Evolutionary conservation across 306 rosid genomes (phyloP).

Genomic region (Malus sylvestris): DNA sequence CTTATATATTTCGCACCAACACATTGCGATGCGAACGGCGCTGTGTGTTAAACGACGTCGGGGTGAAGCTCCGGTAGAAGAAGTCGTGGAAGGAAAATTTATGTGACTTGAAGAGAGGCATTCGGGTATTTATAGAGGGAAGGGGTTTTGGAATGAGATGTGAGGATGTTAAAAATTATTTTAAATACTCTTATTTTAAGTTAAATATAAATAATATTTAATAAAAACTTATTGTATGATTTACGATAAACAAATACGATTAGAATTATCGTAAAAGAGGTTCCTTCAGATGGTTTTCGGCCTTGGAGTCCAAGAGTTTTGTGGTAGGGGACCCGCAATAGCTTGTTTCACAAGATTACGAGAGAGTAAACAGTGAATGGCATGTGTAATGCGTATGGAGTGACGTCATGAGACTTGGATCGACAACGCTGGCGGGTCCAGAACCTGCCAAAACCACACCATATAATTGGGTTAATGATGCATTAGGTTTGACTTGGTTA

Average conservation of each 20-base stretch:
- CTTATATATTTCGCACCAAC: too few relatives aligned
- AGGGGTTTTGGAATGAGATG: not conserved
- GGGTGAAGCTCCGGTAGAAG: not conserved
- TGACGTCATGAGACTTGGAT: not conserved
- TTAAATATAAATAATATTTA: too few relatives aligned
- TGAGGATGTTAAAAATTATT: too few relatives aligned
- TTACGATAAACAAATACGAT: too few relatives aligned
- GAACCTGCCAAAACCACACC: too few relatives aligned
- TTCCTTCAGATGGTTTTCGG: too few relatives aligned
- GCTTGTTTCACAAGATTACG: not conserved
- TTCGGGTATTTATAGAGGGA: constrained; percentile 2
- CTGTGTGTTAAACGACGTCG: not conserved
- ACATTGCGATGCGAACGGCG: constrained; percentile 23
- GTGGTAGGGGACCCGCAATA: not conserved
- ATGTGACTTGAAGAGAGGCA: not conserved
- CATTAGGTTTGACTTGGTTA: not conserved
- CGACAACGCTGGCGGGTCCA: too few relatives aligned
- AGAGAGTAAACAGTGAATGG: not conserved
- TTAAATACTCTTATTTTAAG: too few relatives aligned
- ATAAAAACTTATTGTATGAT: too few relatives aligned
- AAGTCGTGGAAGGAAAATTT: not conserved
- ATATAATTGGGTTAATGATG: too few relatives aligned
- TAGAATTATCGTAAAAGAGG: too few relatives aligned
- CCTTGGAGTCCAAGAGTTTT: not conserved
- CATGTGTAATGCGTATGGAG: not conserved